phyloP scores from a whole-genome alignment of 2,329 filamentous ascomycete genomes.

The Hymenoscyphus scutula region DNA sequence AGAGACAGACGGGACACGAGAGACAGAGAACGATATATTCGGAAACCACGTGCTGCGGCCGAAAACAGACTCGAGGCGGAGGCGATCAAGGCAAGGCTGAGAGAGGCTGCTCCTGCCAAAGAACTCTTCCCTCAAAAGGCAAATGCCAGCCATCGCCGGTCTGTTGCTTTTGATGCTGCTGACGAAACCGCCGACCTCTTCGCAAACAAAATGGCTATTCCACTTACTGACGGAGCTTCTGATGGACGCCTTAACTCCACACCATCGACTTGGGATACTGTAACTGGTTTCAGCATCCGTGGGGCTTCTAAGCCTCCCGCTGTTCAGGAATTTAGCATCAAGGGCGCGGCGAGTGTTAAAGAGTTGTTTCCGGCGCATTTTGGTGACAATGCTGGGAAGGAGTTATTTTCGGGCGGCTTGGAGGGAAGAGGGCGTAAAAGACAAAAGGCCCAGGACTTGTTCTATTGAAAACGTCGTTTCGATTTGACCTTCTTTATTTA shows the following conservation, averaged over 20 bases:
- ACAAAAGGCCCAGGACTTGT: conserved; percentile 71
- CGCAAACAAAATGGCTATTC: conserved; percentile 47
- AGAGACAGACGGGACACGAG: conserved; percentile 42
- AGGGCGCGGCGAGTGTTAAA: conserved; percentile 61
- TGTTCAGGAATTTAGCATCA: conserved; percentile 61
- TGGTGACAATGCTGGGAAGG: conserved; percentile 61
- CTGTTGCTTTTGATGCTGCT: conserved; percentile 51
- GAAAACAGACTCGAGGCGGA: conserved; percentile 46
- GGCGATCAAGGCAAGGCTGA: conserved; percentile 40
- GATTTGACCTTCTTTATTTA: not conserved
- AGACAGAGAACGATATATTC: conserved; percentile 9
- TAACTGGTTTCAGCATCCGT: conserved; percentile 55
- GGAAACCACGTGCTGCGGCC: conserved; percentile 28
- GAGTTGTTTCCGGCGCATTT: conserved; percentile 70
- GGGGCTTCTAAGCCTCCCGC: conserved; percentile 51
- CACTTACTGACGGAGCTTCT: conserved; percentile 46
- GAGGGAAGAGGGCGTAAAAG: conserved; percentile 58
- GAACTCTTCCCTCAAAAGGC: conserved; percentile 57
- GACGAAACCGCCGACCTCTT: conserved; percentile 54
- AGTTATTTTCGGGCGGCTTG: conserved; percentile 62
- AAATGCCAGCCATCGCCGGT: conserved; percentile 44
- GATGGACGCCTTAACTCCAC: conserved; percentile 28
- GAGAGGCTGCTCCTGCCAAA: conserved; percentile 26
- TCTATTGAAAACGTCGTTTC: conserved; percentile 47
- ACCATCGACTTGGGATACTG: conserved; percentile 26